phyloP scores from a whole-genome alignment of 2,329 filamentous ascomycete genomes.

The Lecanicillium sp. region DNA sequence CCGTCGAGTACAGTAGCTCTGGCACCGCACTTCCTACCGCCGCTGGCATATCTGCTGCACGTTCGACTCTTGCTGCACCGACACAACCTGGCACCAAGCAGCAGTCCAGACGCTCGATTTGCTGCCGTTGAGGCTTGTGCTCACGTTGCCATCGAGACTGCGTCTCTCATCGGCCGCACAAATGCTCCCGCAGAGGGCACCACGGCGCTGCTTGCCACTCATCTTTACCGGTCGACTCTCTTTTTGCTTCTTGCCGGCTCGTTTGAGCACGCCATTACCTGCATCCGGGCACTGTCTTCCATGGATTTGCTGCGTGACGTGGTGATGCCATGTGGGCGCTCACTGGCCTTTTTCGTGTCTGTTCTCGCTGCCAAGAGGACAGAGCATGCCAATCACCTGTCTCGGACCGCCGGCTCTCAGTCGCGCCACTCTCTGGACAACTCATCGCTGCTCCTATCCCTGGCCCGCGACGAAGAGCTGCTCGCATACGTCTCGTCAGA shows the following conservation, averaged over 20 bases:
- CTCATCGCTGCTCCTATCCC: conserved; percentile 21
- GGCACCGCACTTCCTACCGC: conserved; percentile 65
- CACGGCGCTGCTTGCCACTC: conserved; percentile 67
- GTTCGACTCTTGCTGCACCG: conserved; percentile 80
- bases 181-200: conserved; percentile 55
- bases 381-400: conserved; percentile 33
- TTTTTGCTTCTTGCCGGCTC: conserved; percentile 70
- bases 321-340: conserved; percentile 71
- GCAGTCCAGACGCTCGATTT: conserved; percentile 54
- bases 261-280: conserved; percentile 62
- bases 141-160: conserved; percentile 67
- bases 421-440: conserved; percentile 24
- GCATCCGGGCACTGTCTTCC: conserved; percentile 61
- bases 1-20: conserved; percentile 57
- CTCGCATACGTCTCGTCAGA: conserved; percentile 81
- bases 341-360: conserved; percentile 72
- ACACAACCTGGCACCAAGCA: conserved; percentile 73
- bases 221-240: conserved; percentile 80
- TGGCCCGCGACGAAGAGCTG: conserved; percentile 70
- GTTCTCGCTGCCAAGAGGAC: conserved; percentile 48
- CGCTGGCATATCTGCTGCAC: conserved; percentile 71
- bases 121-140: conserved; percentile 73
- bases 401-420: conserved; percentile 21
- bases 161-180: conserved; percentile 61
- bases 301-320: conserved; percentile 66